Evolutionary conservation across 176 grass and related monocot species (phyloP), one percentile per base, ranked within the genome.

Genomic region (Areca catechu): DNA sequence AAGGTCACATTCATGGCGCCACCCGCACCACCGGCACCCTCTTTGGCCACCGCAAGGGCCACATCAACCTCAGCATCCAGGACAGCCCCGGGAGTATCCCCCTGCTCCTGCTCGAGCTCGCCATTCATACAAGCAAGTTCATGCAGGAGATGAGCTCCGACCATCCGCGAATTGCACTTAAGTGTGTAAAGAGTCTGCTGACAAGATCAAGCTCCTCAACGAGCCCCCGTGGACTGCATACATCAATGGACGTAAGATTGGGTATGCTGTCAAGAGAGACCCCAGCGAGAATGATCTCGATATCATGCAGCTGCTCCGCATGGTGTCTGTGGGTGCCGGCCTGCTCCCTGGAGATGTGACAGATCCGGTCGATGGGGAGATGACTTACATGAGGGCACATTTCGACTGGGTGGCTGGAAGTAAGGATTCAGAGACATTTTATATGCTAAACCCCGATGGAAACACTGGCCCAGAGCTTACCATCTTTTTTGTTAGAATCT

Each of bases 101-200:
- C 12, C 66, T 90, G 51, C 84, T 97, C 43, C 77, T 97, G 21
- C 78, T 97, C 16, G 92, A 97, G 83, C 80, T 97, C 9, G 86
- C 92, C 28, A 82, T 88, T 60, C 83, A 75, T 34, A 90, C 92
- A 5, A 77, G 83, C 15, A 73, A 85, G 70, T 96, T 96, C 92
- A 90, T 90, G 92, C 92, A 90, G 81, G 86, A 88, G 71, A 88
- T 97, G 92, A 86, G 92, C 57, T 73, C 83, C 17, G 86, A 90
- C 80, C 83, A 88, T 70, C 67, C 90, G 14, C 80, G 86, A 54
- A 77, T 97, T 20, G 86, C 92, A 57, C 67, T 97, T 51, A 86
- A 97, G 80, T 90, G 86, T 61, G 92, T 88, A 68, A 90, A 85
- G 80, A 76, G 69, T 71, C 84, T 27, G 65, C 73, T 52, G 79